These are phyloP conservation scores for Croton laevigatus DNA, from an alignment of 441 rosid species.

Conservation along the genomic window DNA sequence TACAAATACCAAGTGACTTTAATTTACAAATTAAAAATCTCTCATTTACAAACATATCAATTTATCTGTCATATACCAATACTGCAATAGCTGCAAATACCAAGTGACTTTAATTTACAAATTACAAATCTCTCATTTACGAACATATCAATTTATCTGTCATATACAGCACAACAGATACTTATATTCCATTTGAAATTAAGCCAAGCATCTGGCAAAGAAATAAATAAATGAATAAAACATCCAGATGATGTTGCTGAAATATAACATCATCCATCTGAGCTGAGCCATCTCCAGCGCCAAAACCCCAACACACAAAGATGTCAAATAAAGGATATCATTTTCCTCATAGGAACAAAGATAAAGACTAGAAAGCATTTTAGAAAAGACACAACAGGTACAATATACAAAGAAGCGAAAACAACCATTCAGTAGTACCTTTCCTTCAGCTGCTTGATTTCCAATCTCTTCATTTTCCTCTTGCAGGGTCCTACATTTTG, in stretches of 20 bases:
- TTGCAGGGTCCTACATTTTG: slow-evolving; percentile 87
- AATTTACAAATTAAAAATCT: not conserved
- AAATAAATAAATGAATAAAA: not conserved
- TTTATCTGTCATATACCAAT: not conserved
- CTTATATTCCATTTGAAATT: slow-evolving; percentile 3
- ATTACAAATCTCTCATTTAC: not conserved
- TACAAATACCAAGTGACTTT: not conserved
- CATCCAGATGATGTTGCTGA: not conserved
- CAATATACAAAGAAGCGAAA: slow-evolving; percentile 2
- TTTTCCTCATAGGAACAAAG: not conserved
- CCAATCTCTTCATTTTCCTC: slow-evolving; percentile 99
- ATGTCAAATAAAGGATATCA: not conserved
- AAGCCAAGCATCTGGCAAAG: not conserved
- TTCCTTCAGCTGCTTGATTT: slow-evolving; percentile 93
- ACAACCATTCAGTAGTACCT: slow-evolving; percentile 40
- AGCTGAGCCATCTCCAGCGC: not conserved
- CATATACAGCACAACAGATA: slow-evolving; percentile 1
- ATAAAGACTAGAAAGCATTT: not conserved
- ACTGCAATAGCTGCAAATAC: not conserved
- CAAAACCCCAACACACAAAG: not conserved
- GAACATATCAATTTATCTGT: not conserved
- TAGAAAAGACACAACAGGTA: slow-evolving; percentile 3
- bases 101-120: not conserved
- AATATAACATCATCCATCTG: not conserved
- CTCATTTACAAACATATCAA: not conserved